Conservation (phyloP, 2,329 filamentous ascomycete genomes). For the Cadophora malorum region DNA sequence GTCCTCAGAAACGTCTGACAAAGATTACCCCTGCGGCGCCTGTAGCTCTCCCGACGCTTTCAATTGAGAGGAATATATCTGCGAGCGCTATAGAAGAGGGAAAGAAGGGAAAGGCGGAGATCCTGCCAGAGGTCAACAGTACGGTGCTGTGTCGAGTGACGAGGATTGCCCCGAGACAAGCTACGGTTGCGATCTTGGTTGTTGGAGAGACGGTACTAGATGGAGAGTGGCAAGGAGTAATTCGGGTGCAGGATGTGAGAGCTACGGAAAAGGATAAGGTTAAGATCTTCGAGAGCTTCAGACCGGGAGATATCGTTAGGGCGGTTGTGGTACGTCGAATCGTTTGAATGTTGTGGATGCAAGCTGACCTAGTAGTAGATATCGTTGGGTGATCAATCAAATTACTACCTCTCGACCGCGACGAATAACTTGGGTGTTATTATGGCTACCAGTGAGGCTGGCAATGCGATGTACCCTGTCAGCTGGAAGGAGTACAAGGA, state of each 20-base stretch:
- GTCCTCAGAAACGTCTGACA: conserved; percentile 64
- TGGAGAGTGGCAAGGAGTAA: conserved; percentile 84
- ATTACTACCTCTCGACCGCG: conserved; percentile 93
- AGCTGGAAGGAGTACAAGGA: conserved; percentile 97
- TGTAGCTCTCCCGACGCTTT: conserved; percentile 58
- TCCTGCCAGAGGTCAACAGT: conserved; percentile 82
- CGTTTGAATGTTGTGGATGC: neutral
- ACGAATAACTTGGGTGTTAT: conserved; percentile 92
- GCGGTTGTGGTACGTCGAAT: conserved; percentile 70
- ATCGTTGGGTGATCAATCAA: conserved; percentile 89
- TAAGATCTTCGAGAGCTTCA: conserved; percentile 87
- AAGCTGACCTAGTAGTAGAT: conserved; percentile 64
- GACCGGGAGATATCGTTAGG: conserved; percentile 89
- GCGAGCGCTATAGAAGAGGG: conserved; percentile 24
- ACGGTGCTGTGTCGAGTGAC: conserved; percentile 85
- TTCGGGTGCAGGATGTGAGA: conserved; percentile 88
- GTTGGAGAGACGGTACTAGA: conserved; percentile 75
- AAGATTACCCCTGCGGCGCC: conserved; percentile 57
- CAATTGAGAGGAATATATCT: conserved; percentile 52
- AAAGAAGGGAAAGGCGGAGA: conserved; percentile 61
- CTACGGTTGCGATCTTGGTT: conserved; percentile 83
- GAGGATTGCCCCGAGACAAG: conserved; percentile 84
- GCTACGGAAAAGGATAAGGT: conserved; percentile 97
- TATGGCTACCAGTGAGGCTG: conserved; percentile 86
- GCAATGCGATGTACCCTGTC: conserved; percentile 89